These are phyloP conservation scores for Eucalyptus shirleyi DNA, from an alignment of 345 rosid species.

Conservation along the genomic window DNA sequence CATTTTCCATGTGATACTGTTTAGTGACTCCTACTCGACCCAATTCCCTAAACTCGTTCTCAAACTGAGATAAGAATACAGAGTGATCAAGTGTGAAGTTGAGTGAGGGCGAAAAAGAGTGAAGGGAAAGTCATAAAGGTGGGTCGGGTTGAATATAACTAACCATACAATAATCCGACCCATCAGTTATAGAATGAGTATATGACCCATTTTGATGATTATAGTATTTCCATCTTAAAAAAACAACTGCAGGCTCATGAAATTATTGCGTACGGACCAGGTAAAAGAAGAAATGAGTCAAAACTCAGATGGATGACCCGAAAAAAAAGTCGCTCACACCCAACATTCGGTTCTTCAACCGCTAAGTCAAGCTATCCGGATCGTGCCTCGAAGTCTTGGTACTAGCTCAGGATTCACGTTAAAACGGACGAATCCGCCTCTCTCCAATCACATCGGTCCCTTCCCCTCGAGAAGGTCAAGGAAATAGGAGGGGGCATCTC, in stretches of 20 bases:
- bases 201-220: background rate
- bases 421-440: background rate
- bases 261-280: background rate
- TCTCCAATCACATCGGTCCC: background rate
- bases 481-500: background rate
- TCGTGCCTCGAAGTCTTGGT: background rate
- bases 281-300: accelerated
- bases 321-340: background rate
- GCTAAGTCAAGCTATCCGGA: background rate
- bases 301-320: background rate
- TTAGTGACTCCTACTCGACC: background rate
- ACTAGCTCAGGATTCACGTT: background rate
- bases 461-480: background rate
- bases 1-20: background rate
- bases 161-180: accelerated
- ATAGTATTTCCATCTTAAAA: background rate
- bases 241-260: background rate
- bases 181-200: background rate
- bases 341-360: background rate
- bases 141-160: background rate
- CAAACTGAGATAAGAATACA: accelerated
- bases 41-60: background rate
- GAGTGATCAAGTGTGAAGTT: too few relatives aligned
- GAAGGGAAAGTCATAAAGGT: background rate
- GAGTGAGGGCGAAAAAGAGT: background rate